A percentile compares a stretch with the other conserved stretches of the same genome.
Conservation (phyloP, 371 early-diverging fungal species). For the Apophysomyces ossiformis region DNA sequence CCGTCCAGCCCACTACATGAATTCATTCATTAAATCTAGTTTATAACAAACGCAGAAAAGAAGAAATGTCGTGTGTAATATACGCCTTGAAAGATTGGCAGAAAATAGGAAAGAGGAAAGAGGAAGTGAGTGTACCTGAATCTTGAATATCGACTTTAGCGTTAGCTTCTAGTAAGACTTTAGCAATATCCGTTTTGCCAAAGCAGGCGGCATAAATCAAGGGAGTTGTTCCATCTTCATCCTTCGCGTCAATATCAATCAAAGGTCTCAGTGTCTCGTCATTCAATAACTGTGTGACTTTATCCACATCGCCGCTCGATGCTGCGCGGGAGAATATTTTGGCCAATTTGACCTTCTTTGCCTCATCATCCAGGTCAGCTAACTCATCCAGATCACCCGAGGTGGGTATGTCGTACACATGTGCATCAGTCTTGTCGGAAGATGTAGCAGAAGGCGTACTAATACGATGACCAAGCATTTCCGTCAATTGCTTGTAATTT, state of each 20-base stretch:
- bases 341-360: conserved; percentile 54
- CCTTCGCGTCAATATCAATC: conserved; percentile 81
- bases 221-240: conserved; percentile 85
- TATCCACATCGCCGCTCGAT: conserved; percentile 91
- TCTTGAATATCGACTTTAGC: conserved; percentile 83
- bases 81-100: no score
- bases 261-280: conserved; percentile 43
- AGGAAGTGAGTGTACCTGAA: conserved; percentile 37
- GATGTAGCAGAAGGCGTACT: conserved; percentile 20
- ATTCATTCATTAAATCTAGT: conserved; percentile 1
- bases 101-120: conserved; percentile 10
- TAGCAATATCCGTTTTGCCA: conserved; percentile 76
- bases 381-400: conserved; percentile 15
- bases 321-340: conserved; percentile 62
- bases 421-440: conserved; percentile 11
- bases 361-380: conserved; percentile 38
- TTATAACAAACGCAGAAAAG: not conserved
- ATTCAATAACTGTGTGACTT: conserved; percentile 73
- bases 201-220: conserved; percentile 91
- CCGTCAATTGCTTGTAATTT: conserved; percentile 43
- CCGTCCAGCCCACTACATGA: conserved; percentile 86
- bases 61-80: conserved; percentile 3
- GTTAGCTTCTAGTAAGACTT: conserved; percentile 74
- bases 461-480: conserved; percentile 33
- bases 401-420: conserved; percentile 2